Evolutionary conservation across 208 protist species (phyloP).

Genomic region (Crithidia thermophila): DNA sequence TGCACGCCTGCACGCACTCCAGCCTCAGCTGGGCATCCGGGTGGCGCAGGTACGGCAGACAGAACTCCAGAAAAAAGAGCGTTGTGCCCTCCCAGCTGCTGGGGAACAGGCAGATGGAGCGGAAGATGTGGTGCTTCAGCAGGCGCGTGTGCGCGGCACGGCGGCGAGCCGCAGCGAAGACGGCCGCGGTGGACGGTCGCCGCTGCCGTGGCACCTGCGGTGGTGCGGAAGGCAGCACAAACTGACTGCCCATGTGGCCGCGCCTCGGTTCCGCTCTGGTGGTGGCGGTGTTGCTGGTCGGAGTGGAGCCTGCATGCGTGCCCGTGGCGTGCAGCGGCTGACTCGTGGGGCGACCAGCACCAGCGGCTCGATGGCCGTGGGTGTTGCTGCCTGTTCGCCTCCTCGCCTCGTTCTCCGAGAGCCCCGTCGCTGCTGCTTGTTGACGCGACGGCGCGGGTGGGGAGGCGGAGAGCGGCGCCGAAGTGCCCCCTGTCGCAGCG

Average conservation of each 20-base stretch:
- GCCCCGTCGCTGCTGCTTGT: too few relatives aligned
- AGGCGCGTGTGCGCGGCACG: conserved; percentile 26
- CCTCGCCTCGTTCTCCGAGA: too few relatives aligned
- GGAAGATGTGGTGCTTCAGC: conserved; percentile 72
- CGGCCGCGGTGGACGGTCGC: neutral
- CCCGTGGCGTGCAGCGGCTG: too few relatives aligned
- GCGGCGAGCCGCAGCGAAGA: conserved; percentile 6
- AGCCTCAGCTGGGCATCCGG: conserved; percentile 57
- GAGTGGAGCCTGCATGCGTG: too few relatives aligned
- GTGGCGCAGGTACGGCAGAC: conserved; percentile 72
- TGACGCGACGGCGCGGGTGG: too few relatives aligned
- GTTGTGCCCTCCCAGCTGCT: conserved; percentile 59
- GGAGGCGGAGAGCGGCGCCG: too few relatives aligned
- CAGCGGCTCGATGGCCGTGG: too few relatives aligned
- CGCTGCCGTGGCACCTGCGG: conserved; percentile 7
- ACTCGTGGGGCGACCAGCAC: too few relatives aligned
- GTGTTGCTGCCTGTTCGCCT: too few relatives aligned
- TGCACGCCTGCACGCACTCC: conserved; percentile 65
- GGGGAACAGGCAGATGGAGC: conserved; percentile 53
- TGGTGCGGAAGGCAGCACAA: neutral
- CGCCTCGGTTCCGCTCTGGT: too few relatives aligned
- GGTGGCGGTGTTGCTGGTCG: too few relatives aligned
- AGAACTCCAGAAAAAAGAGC: conserved; percentile 67
- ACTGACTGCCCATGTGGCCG: neutral
- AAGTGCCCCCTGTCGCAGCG: too few relatives aligned